These are phyloP conservation scores for Phytophthora foliorum DNA, from an alignment of 352 stramenopile species.

Conservation along the genomic window DNA sequence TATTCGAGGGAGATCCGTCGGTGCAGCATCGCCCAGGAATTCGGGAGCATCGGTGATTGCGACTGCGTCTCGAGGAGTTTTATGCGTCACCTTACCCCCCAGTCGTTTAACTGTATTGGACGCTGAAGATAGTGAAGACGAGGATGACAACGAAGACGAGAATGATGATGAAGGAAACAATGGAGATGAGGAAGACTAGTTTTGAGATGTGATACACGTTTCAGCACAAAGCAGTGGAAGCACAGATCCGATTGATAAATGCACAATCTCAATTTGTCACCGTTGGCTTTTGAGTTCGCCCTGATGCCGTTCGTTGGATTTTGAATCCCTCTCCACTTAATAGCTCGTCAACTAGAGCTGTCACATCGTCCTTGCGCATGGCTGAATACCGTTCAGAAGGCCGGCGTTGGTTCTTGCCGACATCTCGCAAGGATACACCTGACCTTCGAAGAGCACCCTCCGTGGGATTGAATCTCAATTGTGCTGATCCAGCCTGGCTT, in stretches of 20 bases:
- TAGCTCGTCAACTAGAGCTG: constrained; percentile 60
- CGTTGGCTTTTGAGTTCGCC: constrained; percentile 21
- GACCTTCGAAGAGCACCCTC: constrained; percentile 9
- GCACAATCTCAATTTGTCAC: constrained; percentile 24
- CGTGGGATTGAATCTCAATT: constrained; percentile 5
- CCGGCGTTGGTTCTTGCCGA: constrained; percentile 8
- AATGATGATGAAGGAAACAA: constrained; percentile 28
- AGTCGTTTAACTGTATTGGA: constrained; percentile 63
- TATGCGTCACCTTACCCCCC: constrained; percentile 51
- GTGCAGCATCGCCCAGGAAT: constrained; percentile 11
- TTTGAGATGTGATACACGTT: constrained; percentile 31
- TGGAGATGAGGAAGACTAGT: constrained; percentile 31
- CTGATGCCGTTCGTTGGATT: constrained; percentile 32
- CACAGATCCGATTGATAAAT: neutral
- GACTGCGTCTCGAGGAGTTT: constrained; percentile 60
- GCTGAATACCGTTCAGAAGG: constrained; percentile 29
- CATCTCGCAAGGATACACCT: constrained; percentile 23
- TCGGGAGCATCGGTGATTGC: constrained; percentile 42
- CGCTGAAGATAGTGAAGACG: constrained; percentile 63
- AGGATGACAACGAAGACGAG: constrained; percentile 40
- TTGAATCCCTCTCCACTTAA: constrained; percentile 64
- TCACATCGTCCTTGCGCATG: constrained; percentile 30
- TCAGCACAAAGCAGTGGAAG: neutral
- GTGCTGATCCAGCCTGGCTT: neutral
- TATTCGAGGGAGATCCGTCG: constrained; percentile 31